Evolutionary conservation across 202 grass and related monocot species (phyloP).

Genomic region (Dendrocalamus latiflorus): DNA sequence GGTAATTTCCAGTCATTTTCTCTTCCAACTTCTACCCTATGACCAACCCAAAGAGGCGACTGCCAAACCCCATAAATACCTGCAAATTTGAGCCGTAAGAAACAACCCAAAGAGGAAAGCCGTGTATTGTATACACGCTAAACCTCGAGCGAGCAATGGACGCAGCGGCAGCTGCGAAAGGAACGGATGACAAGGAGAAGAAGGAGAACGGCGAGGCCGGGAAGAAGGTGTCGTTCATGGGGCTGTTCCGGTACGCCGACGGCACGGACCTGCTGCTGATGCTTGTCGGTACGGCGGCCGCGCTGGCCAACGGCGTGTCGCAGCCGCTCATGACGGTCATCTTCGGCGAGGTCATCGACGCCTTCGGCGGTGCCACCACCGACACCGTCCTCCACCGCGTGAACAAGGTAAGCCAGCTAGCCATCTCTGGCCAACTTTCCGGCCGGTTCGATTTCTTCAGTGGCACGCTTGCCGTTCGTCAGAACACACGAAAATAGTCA

Average conservation of each 20-base stretch:
- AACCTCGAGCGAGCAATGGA: constrained; percentile 7
- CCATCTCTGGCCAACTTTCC: not conserved
- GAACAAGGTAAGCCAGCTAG: constrained; percentile 38
- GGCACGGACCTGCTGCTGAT: constrained; percentile 50
- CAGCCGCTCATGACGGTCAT: constrained; percentile 77
- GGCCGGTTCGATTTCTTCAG: not conserved
- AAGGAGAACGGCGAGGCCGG: constrained; percentile 4
- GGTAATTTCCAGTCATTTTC: too few species aligned
- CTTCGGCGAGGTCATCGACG: constrained; percentile 70
- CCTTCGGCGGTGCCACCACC: constrained; percentile 46
- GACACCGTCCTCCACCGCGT: constrained; percentile 49
- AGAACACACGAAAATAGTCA: not conserved
- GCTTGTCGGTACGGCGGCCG: constrained; percentile 46
- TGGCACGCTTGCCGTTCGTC: not conserved
- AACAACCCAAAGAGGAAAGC: not conserved
- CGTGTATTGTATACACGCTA: not conserved
- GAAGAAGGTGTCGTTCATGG: constrained; percentile 45
- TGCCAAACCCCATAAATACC: constrained; percentile 30
- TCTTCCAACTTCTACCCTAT: not conserved
- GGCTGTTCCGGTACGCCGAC: constrained; percentile 63
- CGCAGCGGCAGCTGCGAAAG: not conserved
- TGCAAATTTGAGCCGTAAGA: not conserved
- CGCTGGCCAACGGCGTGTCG: constrained; percentile 64
- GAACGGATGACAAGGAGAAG: constrained; percentile 19
- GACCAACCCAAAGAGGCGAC: not conserved